Conservation (phyloP, 1,284 basidiomycete species). For the Cryptococcus amylolentus region DNA sequence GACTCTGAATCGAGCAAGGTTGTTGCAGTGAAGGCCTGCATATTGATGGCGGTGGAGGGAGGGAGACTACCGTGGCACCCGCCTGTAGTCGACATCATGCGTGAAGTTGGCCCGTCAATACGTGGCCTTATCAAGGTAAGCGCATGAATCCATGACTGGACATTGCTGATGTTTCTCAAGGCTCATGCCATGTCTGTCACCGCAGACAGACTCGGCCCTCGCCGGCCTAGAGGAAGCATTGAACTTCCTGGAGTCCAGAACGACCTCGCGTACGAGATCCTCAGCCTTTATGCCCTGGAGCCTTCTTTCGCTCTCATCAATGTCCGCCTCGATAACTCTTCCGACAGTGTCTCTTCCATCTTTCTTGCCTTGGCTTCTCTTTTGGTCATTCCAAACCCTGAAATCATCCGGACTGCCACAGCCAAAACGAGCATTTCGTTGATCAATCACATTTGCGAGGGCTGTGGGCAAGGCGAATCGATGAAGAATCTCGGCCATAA, state of each 20-base stretch:
- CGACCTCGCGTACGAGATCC: constrained; percentile 31
- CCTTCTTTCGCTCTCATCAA: constrained; percentile 28
- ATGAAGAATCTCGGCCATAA: constrained; percentile 2
- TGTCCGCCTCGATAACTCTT: constrained; percentile 3
- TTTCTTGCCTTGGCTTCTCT: constrained; percentile 27
- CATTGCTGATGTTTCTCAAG: neutral
- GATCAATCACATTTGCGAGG: constrained; percentile 15
- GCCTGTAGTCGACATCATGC: constrained; percentile 16
- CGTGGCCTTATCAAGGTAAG: constrained; percentile 33
- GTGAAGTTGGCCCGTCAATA: constrained; percentile 23
- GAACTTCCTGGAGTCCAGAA: constrained; percentile 13
- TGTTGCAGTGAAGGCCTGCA: constrained; percentile 66
- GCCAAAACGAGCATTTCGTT: constrained; percentile 24
- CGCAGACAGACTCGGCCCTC: neutral
- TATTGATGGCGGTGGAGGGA: constrained; percentile 53
- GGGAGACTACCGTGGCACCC: constrained; percentile 34
- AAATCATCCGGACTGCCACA: constrained; percentile 25
- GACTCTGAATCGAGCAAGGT: constrained; percentile 75
- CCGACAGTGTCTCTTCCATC: constrained; percentile 21
- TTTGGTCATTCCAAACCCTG: constrained; percentile 24
- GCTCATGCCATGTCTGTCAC: neutral
- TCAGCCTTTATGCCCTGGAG: constrained; percentile 28
- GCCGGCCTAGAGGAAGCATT: constrained; percentile 9
- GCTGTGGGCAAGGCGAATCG: neutral
- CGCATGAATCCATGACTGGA: neutral